phyloP scores from a whole-genome alignment of 441 rosid species.

The Codiaeum variegatum region DNA sequence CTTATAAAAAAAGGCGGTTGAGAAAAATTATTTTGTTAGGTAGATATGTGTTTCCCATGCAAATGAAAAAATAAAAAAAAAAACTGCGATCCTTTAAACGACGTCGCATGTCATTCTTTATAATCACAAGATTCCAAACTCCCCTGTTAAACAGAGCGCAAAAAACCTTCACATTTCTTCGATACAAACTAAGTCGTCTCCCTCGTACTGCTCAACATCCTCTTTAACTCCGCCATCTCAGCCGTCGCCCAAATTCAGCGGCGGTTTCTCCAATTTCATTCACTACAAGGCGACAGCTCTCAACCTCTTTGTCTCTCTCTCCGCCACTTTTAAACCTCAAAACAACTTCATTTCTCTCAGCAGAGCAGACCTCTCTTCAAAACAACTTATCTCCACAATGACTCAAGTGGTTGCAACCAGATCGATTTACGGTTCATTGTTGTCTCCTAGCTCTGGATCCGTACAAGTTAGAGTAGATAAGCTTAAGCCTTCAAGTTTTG shows the following conservation, averaged over 20 bases:
- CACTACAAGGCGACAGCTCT: background rate
- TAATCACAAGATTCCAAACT: background rate
- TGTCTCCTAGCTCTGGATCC: conserved; percentile 45
- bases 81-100: background rate
- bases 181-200: conserved; percentile 54
- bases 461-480: conserved; percentile 42
- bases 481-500: conserved; percentile 52
- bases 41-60: background rate
- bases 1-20: background rate
- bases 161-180: conserved; percentile 18
- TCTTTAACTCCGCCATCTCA: background rate
- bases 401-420: conserved; percentile 73
- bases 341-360: background rate
- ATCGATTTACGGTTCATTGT: conserved; percentile 50
- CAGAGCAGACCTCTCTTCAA: background rate
- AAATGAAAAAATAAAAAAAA: background rate
- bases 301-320: conserved; percentile 2
- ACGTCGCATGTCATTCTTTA: background rate
- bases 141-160: background rate
- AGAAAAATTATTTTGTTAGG: background rate
- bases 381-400: conserved; percentile 32
- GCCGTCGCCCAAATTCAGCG: conserved; percentile 45
- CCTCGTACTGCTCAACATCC: background rate
- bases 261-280: conserved; percentile 46
- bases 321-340: background rate